Percentiles rank a stretch among this genome's conserved stretches.
Evolutionary conservation across 805 yeast genomes (phyloP).

Genomic region (Candida coquimbonensis): DNA sequence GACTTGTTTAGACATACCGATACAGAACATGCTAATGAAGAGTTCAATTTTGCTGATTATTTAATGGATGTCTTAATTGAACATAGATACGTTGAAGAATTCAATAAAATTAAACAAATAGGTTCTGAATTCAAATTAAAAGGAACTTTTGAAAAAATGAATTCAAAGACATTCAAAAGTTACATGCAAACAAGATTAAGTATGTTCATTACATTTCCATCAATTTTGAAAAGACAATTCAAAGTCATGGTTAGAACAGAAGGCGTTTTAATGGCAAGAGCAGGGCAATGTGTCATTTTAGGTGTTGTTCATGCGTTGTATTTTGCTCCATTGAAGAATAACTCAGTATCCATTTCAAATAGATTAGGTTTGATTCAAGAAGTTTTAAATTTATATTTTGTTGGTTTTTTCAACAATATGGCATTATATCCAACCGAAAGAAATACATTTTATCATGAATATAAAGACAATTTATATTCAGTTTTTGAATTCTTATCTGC

Average conservation of each 20-base stretch:
- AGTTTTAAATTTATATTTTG: slow-evolving; percentile 62
- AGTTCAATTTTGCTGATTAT: slow-evolving; percentile 68
- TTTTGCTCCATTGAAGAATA: slow-evolving; percentile 51
- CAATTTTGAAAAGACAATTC: slow-evolving; percentile 28
- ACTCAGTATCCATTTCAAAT: slow-evolving; percentile 47
- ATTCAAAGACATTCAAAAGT: not conserved
- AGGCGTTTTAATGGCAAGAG: slow-evolving; percentile 57
- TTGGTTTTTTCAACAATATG: slow-evolving; percentile 74
- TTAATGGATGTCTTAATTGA: slow-evolving; percentile 64
- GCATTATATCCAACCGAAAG: slow-evolving; percentile 71
- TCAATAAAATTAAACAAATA: slow-evolving; percentile 7
- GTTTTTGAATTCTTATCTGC: slow-evolving; percentile 53
- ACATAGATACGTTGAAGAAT: slow-evolving; percentile 33
- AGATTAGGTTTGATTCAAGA: slow-evolving; percentile 75
- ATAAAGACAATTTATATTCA: slow-evolving; percentile 65
- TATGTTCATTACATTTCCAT: slow-evolving; percentile 25
- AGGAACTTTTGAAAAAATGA: not conserved
- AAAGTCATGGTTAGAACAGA: slow-evolving; percentile 38
- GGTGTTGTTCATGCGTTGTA: slow-evolving; percentile 62
- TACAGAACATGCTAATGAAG: slow-evolving; percentile 17
- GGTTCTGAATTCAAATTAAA: not conserved
- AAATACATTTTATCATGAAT: slow-evolving; percentile 71
- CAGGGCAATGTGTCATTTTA: slow-evolving; percentile 55
- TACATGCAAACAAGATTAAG: slow-evolving; percentile 8
- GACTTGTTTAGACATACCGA: not conserved